Percentiles rank a stretch among this genome's conserved stretches.
Conservation (phyloP, 1,139 yeast genomes). For the Blastobotrys arbuscula region DNA sequence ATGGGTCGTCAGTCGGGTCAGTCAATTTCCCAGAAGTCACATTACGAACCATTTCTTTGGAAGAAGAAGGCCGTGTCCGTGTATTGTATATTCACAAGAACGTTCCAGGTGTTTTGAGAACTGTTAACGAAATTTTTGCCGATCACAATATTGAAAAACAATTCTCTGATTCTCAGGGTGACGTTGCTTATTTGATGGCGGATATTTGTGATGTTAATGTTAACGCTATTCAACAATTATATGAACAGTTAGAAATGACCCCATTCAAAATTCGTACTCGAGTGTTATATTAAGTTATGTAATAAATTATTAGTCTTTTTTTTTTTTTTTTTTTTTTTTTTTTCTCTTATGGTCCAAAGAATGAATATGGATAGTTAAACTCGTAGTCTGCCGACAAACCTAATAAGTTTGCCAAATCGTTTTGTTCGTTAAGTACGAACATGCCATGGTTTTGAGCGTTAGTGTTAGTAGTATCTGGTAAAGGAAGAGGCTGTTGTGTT, state of each 20-base stretch:
- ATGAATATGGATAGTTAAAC: not conserved
- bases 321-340: no score
- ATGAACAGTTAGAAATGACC: conserved; percentile 83
- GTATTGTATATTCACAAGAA: conserved; percentile 94
- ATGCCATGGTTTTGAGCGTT: no score
- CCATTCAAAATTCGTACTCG: conserved; percentile 91
- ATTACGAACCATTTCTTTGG: conserved; percentile 81
- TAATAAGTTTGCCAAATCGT: not conserved
- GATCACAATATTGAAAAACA: conserved; percentile 97
- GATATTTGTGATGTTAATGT: conserved; percentile 85
- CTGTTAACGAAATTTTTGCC: conserved; percentile 92
- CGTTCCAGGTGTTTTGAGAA: conserved; percentile 97
- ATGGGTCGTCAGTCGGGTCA: conserved; percentile 93
- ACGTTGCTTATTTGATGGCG: conserved; percentile 96
- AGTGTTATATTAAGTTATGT: conserved; percentile 56
- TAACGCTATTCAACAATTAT: conserved; percentile 75
- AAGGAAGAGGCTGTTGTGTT: not conserved
- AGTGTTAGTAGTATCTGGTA: no score
- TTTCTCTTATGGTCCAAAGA: not conserved
- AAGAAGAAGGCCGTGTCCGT: conserved; percentile 79
- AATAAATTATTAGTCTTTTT: no score
- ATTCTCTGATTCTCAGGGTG: conserved; percentile 93
- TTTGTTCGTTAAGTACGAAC: not conserved
- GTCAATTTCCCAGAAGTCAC: conserved; percentile 99
- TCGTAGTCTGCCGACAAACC: not conserved